Base-by-base conservation (phyloP, 202 grass and related monocot genomes). In the Zizania palustris region DNA sequence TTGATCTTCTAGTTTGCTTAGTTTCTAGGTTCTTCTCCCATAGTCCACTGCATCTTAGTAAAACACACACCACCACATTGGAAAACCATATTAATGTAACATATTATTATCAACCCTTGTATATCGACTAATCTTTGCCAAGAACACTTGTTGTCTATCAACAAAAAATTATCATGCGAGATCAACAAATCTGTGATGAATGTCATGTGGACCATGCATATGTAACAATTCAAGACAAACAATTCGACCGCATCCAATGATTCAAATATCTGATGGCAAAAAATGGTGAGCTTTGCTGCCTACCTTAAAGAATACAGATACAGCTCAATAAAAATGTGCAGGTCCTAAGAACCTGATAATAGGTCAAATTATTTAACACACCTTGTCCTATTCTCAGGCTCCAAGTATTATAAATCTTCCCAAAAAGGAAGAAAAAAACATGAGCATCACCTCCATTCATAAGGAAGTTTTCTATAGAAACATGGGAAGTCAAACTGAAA, bases 371-470 rank as follows among this genome's bases (percentile, higher is more conserved):
- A 77, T 62, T 39, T 75, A 72, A 74, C 5, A 54, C 6, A 50
- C 11, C 40, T 67, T 22, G 46, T 60, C 60, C 11, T 69, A 60
- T 80, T 49, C 13, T n/a, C n/a, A n/a, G n/a, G n/a, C n/a, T 63
- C 39, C 21, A 45, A 53, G 48, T 62, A 73, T 81, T 51, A 72
- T 76, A 36, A 68, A 60, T 1, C 65, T 19, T 37, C 5, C 3
- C 15, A 42, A 11, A 18, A 10, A n/a, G 20, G 60, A 67, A 56
- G 0, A 4, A 18, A 9, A 50, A 67, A 67, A 55, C 0, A 4
- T 10, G 11, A 79, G 20, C n/a, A 2, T 16, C 74, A 72, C 34
- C 33, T 37, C 37, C 7, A 88, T 66, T 35, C 67, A 66, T 35
- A 59, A 67, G 48, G 15, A 57, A 61, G n/a, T 41, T 64, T 7